Evolutionary conservation across 1,139 yeast genomes (phyloP), one percentile per base, ranked within the genome.

Genomic region (Taphrina communis): DNA sequence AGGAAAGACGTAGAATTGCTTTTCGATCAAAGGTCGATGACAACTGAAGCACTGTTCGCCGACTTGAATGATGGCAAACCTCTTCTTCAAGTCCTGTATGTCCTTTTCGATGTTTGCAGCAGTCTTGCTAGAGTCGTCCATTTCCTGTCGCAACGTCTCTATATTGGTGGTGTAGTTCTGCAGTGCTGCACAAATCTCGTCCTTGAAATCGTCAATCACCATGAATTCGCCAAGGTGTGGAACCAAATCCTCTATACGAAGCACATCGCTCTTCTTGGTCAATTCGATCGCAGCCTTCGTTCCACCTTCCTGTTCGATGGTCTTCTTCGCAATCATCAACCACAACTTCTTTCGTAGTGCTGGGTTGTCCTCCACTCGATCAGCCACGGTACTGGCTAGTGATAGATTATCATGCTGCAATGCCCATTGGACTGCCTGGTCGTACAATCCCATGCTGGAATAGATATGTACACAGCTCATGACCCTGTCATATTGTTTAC

Each of bases 31-130:
- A 6, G 95, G 83, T 73, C 83, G 83, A 19, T 82, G 79, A 78
- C 99, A 95, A 5, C 85, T 73, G 58, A 84, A 82, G 78, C 99
- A 94, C 0, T 94, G 85, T 72, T 88, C 95, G 0, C 96, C 96
- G 0, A 97, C 93, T 74, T 89, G 89, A 31, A 94, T 83, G 0
- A 88, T 80, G 72, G 84, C 81, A 71, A 84, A 85, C 21, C 85
- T 81, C 31, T 80, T 79, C 38, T 80, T 77, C 71, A 83, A 82
- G 7, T 81, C 80, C 42, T 80, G 78, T 50, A 91, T 86, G 73
- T 90, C 89, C 2, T 78, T 76, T 65, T 85, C 84, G 68, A 93
- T 85, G 52, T 84, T 85, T 35, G 84, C 82, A 14, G 94, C 86
- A 46, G 90, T 86, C 0, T 78, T 75, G 31, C 90, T 81, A 0